A percentile compares a stretch with the other conserved stretches of the same genome.
Conservation (phyloP, 1,139 yeast species). For the Yamadazyma siamensis region DNA sequence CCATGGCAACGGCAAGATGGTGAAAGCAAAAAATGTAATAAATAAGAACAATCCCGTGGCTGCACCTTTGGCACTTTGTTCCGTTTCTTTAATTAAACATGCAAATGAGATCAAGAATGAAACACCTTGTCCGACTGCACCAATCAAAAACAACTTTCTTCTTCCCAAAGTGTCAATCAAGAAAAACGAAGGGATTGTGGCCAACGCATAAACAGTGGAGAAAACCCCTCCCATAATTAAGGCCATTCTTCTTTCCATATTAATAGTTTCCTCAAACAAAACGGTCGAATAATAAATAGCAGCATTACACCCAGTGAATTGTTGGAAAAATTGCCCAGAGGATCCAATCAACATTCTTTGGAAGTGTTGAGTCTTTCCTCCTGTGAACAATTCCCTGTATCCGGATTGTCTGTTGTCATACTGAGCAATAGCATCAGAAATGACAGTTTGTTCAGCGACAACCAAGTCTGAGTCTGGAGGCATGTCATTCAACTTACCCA, state of each 20-base stretch:
- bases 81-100: constrained; percentile 34
- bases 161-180: constrained; percentile 64
- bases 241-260: constrained; percentile 48
- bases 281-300: constrained; percentile 68
- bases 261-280: constrained; percentile 54
- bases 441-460: constrained; percentile 38
- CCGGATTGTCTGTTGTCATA: constrained; percentile 36
- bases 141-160: constrained; percentile 54
- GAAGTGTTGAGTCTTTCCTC: constrained; percentile 57
- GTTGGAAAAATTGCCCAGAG: constrained; percentile 56
- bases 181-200: constrained; percentile 63
- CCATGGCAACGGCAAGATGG: constrained; percentile 58
- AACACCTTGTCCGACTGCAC: constrained; percentile 47
- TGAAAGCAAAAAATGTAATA: constrained; percentile 53
- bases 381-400: constrained; percentile 50
- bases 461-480: constrained; percentile 43
- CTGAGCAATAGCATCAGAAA: constrained; percentile 41
- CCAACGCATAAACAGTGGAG: constrained; percentile 57
- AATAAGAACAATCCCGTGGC: constrained; percentile 54
- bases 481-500: constrained; percentile 38
- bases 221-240: constrained; percentile 64
- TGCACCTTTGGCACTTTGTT: constrained; percentile 41
- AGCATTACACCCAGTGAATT: constrained; percentile 64
- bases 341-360: constrained; percentile 60
- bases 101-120: constrained; percentile 42